A percentile compares a stretch with the other conserved stretches of the same genome.
phyloP scores from a whole-genome alignment of 495 filamentous ascomycete species.

The Tuber brumale region DNA sequence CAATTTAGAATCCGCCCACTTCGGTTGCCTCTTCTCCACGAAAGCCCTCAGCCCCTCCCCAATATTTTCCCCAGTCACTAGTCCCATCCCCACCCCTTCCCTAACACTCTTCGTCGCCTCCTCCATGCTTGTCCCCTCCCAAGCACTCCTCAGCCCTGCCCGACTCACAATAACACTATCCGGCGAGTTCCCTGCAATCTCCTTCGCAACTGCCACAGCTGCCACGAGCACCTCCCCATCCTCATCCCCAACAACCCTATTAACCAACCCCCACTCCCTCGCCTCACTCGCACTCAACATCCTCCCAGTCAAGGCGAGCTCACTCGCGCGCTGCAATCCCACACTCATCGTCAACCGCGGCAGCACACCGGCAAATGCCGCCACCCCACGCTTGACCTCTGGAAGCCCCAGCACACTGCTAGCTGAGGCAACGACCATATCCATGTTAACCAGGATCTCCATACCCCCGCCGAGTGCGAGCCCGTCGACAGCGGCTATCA shows the following conservation, averaged over 20 bases:
- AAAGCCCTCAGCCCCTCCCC: constrained; percentile 71
- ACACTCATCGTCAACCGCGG: constrained; percentile 64
- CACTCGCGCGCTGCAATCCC: constrained; percentile 62
- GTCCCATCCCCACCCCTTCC: constrained; percentile 53
- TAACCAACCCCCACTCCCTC: constrained; percentile 63
- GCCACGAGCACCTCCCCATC: constrained; percentile 47
- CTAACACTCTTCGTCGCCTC: constrained; percentile 55
- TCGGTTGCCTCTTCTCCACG: constrained; percentile 67
- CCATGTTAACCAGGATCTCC: constrained; percentile 65
- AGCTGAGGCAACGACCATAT: constrained; percentile 57
- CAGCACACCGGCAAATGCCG: constrained; percentile 62
- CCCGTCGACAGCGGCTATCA: constrained; percentile 73
- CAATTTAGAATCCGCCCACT: constrained; percentile 68
- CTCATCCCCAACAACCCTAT: constrained; percentile 53
- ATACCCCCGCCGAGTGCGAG: constrained; percentile 66
- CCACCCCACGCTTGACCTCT: constrained; percentile 64
- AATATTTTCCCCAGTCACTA: constrained; percentile 66
- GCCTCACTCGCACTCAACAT: constrained; percentile 55
- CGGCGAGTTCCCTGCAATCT: constrained; percentile 59
- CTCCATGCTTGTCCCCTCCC: constrained; percentile 57
- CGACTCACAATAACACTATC: constrained; percentile 63
- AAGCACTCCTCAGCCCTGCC: constrained; percentile 57
- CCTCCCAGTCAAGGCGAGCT: constrained; percentile 62
- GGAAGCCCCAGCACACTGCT: constrained; percentile 57
- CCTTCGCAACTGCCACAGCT: constrained; percentile 49